Base-by-base conservation (phyloP, 192 early-diverging fungal genomes). In the Backusella westeae region DNA sequence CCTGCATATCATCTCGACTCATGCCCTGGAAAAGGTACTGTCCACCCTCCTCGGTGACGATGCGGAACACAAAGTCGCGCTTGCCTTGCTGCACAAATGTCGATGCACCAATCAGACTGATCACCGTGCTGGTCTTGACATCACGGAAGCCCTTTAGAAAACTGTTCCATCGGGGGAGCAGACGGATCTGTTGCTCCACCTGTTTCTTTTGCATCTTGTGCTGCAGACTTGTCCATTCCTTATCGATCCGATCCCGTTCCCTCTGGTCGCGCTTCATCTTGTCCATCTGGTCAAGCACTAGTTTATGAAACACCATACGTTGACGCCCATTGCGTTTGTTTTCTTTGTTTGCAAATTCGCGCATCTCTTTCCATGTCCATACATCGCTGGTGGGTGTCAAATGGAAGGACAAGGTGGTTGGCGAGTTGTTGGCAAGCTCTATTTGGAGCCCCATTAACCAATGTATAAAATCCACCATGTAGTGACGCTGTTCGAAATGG, bases 21-120 rank as follows among this genome's bases (percentile, higher is more conserved):
- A 88, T 77, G 15, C 90, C 91, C 80, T 92, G 91, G 34, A 94
- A 81, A 34, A 94, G 56, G 34, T 91, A 92, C 84, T 92, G 91
- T 0, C 88, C 91, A 15, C 93, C 91, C 82, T 94, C 93, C 56
- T 92, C 91, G 3, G 89, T 92, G 23, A 92, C 86, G 67, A 94
- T 86, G 23, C 90, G 90, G 77, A 94, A 92, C 34, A 94, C 91
- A 81, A 80, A 90, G 35, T 91, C 90, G 15, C 90, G 87, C 68
- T 92, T 91, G 0, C 87, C 85, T 67, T 90, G 46, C 86, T 6
- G 85, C 85, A 71, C 87, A 85, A 66, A 89, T 88, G 17, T 82
- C 1, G 88, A 87, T 23, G 87, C 89, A 80, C 92, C 91, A 82
- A 94, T 91, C 67, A 92, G 77, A 69, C 91, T 92, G 81, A 94